A percentile compares a stretch with the other conserved stretches of the same genome.
Conservation (phyloP, 768 basidiomycete genomes). For the Termitomyces bulborhizus region DNA sequence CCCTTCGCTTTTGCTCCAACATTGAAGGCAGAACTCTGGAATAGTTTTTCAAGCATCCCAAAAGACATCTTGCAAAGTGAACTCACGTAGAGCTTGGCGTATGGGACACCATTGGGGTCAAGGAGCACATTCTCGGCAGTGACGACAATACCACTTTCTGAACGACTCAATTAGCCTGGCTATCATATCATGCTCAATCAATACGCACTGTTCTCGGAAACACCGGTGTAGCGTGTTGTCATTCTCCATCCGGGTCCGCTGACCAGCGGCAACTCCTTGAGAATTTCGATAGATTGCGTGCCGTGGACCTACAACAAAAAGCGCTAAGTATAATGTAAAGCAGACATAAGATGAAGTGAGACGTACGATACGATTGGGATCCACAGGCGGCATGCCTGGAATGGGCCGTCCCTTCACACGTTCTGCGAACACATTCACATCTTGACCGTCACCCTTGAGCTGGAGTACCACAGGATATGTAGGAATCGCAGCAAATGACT, state of each 20-base stretch:
- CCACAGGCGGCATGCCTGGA: conserved; percentile 65
- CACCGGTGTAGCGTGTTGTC: conserved; percentile 56
- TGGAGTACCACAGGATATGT: conserved; percentile 80
- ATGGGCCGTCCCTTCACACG: conserved; percentile 36
- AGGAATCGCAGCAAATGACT: conserved; percentile 69
- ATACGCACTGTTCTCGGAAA: conserved; percentile 76
- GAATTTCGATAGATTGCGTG: conserved; percentile 71
- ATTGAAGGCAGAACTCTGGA: conserved; percentile 59
- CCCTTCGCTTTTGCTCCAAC: conserved; percentile 63
- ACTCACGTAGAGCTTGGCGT: conserved; percentile 58
- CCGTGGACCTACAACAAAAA: conserved; percentile 59
- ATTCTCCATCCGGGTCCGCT: conserved; percentile 79
- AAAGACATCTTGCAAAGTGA: neutral
- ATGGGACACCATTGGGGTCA: conserved; percentile 51
- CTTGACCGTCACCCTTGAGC: conserved; percentile 63
- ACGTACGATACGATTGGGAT: conserved; percentile 65
- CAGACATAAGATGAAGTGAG: neutral
- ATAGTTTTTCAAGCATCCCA: neutral
- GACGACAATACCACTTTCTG: conserved; percentile 72
- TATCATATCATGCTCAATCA: neutral
- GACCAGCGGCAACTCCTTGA: conserved; percentile 70
- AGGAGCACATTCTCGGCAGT: conserved; percentile 60
- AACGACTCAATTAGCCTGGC: neutral
- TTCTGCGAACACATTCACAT: conserved; percentile 65
- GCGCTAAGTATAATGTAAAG: neutral